These are phyloP conservation scores for Penicillium salamii DNA, from an alignment of 495 filamentous ascomycete genomes.

Conservation along the genomic window DNA sequence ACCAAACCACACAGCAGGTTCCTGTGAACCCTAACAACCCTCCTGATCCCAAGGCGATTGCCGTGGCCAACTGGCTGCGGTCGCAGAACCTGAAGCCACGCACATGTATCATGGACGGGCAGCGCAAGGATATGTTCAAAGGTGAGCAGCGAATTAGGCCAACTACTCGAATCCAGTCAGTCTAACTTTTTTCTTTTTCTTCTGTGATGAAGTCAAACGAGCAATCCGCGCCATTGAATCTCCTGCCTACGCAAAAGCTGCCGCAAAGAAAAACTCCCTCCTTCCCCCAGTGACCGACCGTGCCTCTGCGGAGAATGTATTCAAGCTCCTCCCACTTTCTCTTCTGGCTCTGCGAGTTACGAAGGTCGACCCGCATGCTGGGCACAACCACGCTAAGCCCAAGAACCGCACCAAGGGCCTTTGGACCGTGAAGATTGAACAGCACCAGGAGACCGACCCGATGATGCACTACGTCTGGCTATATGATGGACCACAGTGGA, in stretches of 20 bases:
- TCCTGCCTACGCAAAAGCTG: conserved; percentile 80
- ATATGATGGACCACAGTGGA: conserved; percentile 91
- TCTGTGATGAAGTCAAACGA: conserved; percentile 74
- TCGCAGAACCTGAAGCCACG: conserved; percentile 83
- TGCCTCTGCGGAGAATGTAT: conserved; percentile 81
- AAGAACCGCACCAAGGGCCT: conserved; percentile 90
- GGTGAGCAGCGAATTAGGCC: conserved; percentile 44
- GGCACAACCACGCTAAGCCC: conserved; percentile 73
- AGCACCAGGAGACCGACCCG: conserved; percentile 87
- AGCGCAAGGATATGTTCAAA: conserved; percentile 97
- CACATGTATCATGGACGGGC: conserved; percentile 91
- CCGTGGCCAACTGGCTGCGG: conserved; percentile 85
- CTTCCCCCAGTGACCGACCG: conserved; percentile 86
- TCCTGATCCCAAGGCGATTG: conserved; percentile 81
- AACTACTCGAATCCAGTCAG: background rate
- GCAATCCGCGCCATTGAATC: conserved; percentile 91
- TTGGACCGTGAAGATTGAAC: conserved; percentile 96
- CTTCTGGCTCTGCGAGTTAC: conserved; percentile 87
- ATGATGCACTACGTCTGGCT: conserved; percentile 97
- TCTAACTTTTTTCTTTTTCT: background rate
- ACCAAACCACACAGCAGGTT: conserved; percentile 46
- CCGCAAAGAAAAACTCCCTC: conserved; percentile 75
- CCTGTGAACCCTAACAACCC: conserved; percentile 65
- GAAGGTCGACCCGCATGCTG: conserved; percentile 71
- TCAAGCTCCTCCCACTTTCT: conserved; percentile 95